These are phyloP conservation scores for Acanthamoeba healyi DNA, from an alignment of 208 protist genomes.

Conservation along the genomic window DNA sequence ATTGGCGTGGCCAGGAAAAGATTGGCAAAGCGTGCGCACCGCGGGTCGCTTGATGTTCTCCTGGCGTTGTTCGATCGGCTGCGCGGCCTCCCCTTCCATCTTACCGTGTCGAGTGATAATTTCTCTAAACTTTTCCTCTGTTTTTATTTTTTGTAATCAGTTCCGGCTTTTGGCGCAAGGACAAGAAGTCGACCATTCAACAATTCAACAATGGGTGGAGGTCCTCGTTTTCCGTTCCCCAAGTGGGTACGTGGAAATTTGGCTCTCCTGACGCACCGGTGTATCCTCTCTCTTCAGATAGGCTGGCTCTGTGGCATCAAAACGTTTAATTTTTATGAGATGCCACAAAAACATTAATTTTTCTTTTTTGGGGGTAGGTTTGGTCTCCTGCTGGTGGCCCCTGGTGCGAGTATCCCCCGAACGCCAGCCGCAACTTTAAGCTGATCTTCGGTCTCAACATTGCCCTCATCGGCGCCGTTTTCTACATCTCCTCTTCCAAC, in stretches of 20 bases:
- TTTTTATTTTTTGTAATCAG: background rate
- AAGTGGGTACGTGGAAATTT: constrained; percentile 41
- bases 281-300: too few species aligned
- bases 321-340: too few species aligned
- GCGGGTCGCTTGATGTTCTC: background rate
- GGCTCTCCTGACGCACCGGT: too few species aligned
- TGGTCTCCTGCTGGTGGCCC: constrained; percentile 45
- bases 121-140: background rate
- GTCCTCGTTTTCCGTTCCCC: constrained; percentile 55
- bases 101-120: background rate
- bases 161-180: background rate
- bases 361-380: constrained; percentile 15
- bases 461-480: background rate
- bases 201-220: constrained; percentile 39
- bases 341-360: background rate
- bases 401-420: constrained; percentile 52
- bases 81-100: background rate
- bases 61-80: background rate
- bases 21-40: background rate
- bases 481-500: constrained; percentile 37
- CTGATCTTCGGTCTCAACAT: background rate
- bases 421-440: background rate
- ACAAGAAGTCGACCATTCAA: background rate
- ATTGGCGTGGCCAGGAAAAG: background rate
- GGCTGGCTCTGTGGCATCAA: too few species aligned